A percentile compares a stretch with the other conserved stretches of the same genome.
These are phyloP conservation scores for Crithidia bombi DNA, from an alignment of 208 protist genomes.

Conservation along the genomic window DNA sequence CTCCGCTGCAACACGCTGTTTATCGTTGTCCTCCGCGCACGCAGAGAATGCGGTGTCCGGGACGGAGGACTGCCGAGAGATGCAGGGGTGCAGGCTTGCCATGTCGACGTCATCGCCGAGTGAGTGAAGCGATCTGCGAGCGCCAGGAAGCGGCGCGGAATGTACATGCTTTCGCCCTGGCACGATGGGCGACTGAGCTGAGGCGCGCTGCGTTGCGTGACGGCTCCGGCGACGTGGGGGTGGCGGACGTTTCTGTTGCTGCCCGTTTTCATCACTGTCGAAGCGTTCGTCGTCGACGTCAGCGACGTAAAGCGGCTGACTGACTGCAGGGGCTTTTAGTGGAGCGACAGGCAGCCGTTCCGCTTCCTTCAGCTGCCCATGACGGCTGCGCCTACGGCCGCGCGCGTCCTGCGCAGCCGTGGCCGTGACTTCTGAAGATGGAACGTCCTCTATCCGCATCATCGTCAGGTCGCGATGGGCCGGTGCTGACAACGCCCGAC, in stretches of 20 bases:
- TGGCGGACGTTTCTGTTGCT: no score
- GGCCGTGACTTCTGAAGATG: not conserved
- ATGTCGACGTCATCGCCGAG: not conserved
- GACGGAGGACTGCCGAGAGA: not conserved
- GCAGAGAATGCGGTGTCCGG: not conserved
- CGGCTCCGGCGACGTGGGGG: not conserved
- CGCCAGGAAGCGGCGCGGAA: conserved; percentile 7
- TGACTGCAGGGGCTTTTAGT: not conserved
- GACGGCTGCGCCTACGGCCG: not conserved
- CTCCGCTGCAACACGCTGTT: not conserved
- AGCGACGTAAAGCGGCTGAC: not conserved
- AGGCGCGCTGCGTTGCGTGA: not conserved
- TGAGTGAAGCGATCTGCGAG: not conserved
- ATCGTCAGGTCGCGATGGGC: not conserved
- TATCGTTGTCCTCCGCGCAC: not conserved
- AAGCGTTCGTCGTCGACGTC: not conserved
- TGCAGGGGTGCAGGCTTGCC: not conserved
- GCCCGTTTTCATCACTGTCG: not conserved
- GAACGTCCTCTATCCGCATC: no score
- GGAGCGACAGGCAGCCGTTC: not conserved
- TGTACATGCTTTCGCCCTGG: not conserved
- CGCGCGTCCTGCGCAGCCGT: not conserved
- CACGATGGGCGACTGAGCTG: conserved; percentile 4
- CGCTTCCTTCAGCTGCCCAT: not conserved
- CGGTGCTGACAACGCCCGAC: not conserved